These are phyloP conservation scores for Suillus subalutaceus DNA, from an alignment of 768 basidiomycete species.

Conservation along the genomic window DNA sequence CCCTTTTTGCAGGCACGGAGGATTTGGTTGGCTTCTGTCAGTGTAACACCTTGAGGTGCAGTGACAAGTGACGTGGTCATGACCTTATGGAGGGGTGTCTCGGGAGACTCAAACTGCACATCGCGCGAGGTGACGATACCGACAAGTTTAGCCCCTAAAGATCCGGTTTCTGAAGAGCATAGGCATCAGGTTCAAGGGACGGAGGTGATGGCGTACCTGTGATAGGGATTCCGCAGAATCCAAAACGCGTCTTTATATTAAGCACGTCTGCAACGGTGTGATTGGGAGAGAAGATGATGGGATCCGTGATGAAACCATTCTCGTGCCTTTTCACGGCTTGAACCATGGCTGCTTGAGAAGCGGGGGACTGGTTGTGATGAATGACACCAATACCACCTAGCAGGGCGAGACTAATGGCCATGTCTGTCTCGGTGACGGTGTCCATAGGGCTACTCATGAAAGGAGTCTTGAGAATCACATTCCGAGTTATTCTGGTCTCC, in stretches of 20 bases:
- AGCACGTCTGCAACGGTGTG: slow-evolving; percentile 86
- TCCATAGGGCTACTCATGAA: slow-evolving; percentile 99
- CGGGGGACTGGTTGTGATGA: slow-evolving; percentile 90
- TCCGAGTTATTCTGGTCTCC: slow-evolving; percentile 87
- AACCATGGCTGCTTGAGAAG: slow-evolving; percentile 94
- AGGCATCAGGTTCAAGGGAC: slow-evolving; percentile 20
- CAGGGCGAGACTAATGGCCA: slow-evolving; percentile 93
- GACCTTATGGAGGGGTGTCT: slow-evolving; percentile 67
- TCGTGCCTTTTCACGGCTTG: slow-evolving; percentile 97
- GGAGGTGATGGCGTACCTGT: slow-evolving; percentile 89
- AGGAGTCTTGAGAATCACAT: slow-evolving; percentile 90
- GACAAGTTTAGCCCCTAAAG: slow-evolving; percentile 86
- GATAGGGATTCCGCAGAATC: slow-evolving; percentile 97
- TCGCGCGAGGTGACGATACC: slow-evolving; percentile 98
- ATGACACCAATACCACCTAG: slow-evolving; percentile 98
- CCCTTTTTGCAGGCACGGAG: slow-evolving; percentile 97
- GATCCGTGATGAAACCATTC: slow-evolving; percentile 97
- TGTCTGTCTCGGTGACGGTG: slow-evolving; percentile 94
- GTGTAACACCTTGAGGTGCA: slow-evolving; percentile 85
- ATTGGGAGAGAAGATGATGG: slow-evolving; percentile 81
- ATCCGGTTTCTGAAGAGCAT: slow-evolving; percentile 69
- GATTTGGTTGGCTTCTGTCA: slow-evolving; percentile 90
- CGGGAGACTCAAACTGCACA: slow-evolving; percentile 83
- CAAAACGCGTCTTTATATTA: slow-evolving; percentile 87
- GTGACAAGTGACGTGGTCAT: slow-evolving; percentile 92